phyloP scores from a whole-genome alignment of 2,329 filamentous ascomycete species.

The Fusarium torreyae region DNA sequence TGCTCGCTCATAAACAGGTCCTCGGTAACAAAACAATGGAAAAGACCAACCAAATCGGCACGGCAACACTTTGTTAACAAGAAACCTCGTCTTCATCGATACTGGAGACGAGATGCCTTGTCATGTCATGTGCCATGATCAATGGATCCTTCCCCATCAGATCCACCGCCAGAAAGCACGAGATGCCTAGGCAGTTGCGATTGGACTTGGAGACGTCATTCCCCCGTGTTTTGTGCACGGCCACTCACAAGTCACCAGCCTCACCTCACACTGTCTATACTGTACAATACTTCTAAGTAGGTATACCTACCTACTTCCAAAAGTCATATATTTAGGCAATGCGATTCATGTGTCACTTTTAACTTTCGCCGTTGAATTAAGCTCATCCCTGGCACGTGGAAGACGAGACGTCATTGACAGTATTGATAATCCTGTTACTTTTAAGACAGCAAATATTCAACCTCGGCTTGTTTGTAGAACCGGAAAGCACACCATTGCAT shows the following conservation, averaged over 20 bases:
- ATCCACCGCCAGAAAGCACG: slow-evolving; percentile 9
- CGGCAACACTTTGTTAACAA: slow-evolving; percentile 12
- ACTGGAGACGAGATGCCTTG: slow-evolving; percentile 12
- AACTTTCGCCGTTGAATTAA: too few species aligned
- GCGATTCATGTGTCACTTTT: too few species aligned
- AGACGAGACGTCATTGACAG: too few species aligned
- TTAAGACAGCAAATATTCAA: too few species aligned
- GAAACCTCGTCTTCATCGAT: slow-evolving; percentile 29
- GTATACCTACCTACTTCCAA: not conserved
- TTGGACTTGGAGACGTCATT: slow-evolving; percentile 24
- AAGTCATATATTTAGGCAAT: not conserved
- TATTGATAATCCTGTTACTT: too few species aligned
- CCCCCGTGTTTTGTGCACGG: too few species aligned
- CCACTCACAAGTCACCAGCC: slow-evolving; percentile 3
- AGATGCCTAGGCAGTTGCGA: slow-evolving; percentile 1
- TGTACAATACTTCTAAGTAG: too few species aligned
- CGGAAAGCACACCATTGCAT: too few species aligned
- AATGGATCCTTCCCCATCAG: slow-evolving; percentile 28
- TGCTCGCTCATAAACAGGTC: slow-evolving; percentile 4
- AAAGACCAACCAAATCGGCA: slow-evolving; percentile 8
- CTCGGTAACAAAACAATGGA: not conserved
- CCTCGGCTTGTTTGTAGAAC: too few species aligned
- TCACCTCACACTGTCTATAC: not conserved
- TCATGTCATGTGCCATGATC: slow-evolving; percentile 25
- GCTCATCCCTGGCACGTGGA: too few species aligned